phyloP scores from a whole-genome alignment of 1,139 yeast species.

The Magnusiomyces ingens region DNA sequence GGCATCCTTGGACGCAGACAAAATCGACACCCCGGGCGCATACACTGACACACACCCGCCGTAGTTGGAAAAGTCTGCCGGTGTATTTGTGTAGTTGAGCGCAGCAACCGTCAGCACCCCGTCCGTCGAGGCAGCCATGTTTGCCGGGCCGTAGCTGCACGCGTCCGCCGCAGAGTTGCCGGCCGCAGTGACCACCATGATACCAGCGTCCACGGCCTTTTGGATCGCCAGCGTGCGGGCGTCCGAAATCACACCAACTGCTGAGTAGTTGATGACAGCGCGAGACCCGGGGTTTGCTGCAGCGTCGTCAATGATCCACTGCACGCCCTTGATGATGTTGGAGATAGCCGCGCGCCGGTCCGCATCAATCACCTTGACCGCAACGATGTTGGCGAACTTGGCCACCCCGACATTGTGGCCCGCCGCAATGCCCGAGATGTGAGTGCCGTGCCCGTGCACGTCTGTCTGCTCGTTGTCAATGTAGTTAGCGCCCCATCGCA shows the following conservation, averaged over 20 bases:
- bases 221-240: conserved; percentile 76
- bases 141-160: conserved; percentile 76
- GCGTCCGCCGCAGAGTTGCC: conserved; percentile 86
- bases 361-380: conserved; percentile 35
- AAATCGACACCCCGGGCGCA: conserved; percentile 77
- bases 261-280: conserved; percentile 83
- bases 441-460: conserved; percentile 39
- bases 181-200: conserved; percentile 83
- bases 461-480: conserved; percentile 33
- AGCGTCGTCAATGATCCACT: conserved; percentile 45
- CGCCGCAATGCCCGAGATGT: conserved; percentile 42
- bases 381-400: conserved; percentile 39
- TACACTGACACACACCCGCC: conserved; percentile 82
- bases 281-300: conserved; percentile 65
- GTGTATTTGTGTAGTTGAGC: conserved; percentile 65
- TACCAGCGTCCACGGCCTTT: conserved; percentile 75
- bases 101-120: conserved; percentile 62
- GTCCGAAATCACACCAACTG: conserved; percentile 83
- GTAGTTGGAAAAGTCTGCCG: conserved; percentile 44
- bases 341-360: conserved; percentile 31
- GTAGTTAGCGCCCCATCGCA: conserved; percentile 31
- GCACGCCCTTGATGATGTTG: conserved; percentile 27
- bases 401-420: conserved; percentile 40
- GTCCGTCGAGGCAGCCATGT: conserved; percentile 49
- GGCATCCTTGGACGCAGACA: conserved; percentile 50